Conservation (phyloP, 305 asterid species). For the Fraxinus xanthoxyloides region DNA sequence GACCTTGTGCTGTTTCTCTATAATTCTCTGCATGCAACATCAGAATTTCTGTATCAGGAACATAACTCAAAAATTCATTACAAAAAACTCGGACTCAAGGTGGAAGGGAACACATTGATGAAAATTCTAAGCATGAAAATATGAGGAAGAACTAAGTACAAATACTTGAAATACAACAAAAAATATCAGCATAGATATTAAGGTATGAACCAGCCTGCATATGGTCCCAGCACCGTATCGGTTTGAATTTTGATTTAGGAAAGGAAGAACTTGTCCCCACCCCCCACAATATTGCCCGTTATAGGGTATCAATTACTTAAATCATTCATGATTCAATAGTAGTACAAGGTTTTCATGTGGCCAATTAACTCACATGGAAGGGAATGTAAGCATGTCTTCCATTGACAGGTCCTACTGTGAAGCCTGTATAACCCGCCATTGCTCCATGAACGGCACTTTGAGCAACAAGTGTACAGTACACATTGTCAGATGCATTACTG, state of each 20-base stretch:
- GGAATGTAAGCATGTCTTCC: conserved; percentile 73
- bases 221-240: background rate
- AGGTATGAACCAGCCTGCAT: background rate
- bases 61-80: background rate
- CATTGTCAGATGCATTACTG: conserved; percentile 78
- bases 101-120: background rate
- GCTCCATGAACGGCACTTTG: conserved; percentile 92
- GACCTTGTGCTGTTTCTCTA: conserved; percentile 59
- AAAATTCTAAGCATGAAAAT: background rate
- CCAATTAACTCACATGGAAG: conserved; percentile 50
- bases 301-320: background rate
- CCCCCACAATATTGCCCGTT: background rate
- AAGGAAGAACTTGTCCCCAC: background rate
- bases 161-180: background rate
- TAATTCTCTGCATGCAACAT: conserved; percentile 51
- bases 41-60: background rate
- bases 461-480: conserved; percentile 86
- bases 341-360: background rate
- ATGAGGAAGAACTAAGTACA: background rate
- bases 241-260: background rate
- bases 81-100: background rate
- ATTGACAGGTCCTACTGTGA: conserved; percentile 71
- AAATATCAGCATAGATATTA: background rate
- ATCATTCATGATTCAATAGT: background rate
- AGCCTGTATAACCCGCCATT: conserved; percentile 91